phyloP scores from a whole-genome alignment of 768 basidiomycete species.

The Galerina sulciceps region DNA sequence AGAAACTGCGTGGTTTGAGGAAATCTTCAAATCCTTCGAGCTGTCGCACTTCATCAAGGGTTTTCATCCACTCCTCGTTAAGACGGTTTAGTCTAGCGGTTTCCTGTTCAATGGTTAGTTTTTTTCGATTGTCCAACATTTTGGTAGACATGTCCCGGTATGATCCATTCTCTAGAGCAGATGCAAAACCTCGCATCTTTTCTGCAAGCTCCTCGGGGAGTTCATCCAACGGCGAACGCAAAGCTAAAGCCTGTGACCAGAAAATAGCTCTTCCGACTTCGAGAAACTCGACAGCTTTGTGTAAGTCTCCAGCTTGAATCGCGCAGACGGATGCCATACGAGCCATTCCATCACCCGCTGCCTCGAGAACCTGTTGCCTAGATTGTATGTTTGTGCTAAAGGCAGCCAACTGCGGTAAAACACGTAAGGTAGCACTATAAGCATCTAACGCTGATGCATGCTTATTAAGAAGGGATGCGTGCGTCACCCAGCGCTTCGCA shows the following conservation, averaged over 20 bases:
- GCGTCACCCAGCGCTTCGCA: slow-evolving; percentile 8
- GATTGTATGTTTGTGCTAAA: slow-evolving; percentile 8
- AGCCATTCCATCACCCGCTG: slow-evolving; percentile 9
- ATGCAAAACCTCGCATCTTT: not conserved
- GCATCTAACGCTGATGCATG: slow-evolving; percentile 12
- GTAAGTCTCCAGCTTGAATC: not conserved
- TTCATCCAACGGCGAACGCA: slow-evolving; percentile 15
- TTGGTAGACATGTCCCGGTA: not conserved
- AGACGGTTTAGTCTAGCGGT: not conserved
- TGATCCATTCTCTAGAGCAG: slow-evolving; percentile 7
- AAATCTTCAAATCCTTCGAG: slow-evolving; percentile 16
- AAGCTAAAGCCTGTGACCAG: slow-evolving; percentile 14
- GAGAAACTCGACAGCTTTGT: slow-evolving; percentile 12
- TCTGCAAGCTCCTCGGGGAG: slow-evolving; percentile 9
- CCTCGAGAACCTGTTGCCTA: slow-evolving; percentile 1
- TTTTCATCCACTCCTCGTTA: slow-evolving; percentile 5
- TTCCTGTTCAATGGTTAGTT: slow-evolving; percentile 7
- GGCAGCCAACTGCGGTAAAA: slow-evolving; percentile 11
- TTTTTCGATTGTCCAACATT: slow-evolving; percentile 1
- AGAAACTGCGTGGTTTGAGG: slow-evolving; percentile 3
- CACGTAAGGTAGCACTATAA: slow-evolving; percentile 4
- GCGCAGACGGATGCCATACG: slow-evolving; percentile 11
- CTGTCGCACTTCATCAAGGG: slow-evolving; percentile 1
- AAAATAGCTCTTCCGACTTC: slow-evolving; percentile 16
- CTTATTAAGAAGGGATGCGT: slow-evolving; percentile 1